Evolutionary conservation across 2,329 filamentous ascomycete species (phyloP), one percentile per base, ranked within the genome.

Genomic region (Cordyceps cateniannulata): DNA sequence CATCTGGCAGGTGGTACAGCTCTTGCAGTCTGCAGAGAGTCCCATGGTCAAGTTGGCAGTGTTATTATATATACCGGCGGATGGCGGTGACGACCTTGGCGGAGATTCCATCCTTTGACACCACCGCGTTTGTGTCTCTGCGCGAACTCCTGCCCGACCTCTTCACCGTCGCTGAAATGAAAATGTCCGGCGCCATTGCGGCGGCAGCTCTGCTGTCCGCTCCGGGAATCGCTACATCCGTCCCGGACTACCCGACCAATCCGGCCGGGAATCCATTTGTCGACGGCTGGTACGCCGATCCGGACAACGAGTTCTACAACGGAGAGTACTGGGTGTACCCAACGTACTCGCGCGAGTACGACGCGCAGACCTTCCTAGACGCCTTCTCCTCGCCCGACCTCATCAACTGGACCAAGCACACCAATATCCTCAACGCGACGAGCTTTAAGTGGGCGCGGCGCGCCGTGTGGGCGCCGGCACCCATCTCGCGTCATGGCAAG

Each of bases 211-310:
- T 62, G 16, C 44, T 55, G 22, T 49, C 55, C 18, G 32, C 55
- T 9, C 20, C 18, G n/a, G n/a, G 5, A 8, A 25, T 22, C 3
- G 16, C 38, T 14, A 18, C 22, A 1, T 27, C 60, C n/a, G 51
- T 61, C 3, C 72, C 69, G 12, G 68, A 76, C 64, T 76, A 72
- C 62, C 68, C 71, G 2, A 78, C 76, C 3, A 69, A 75, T 1
- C 74, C 76, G 61, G 70, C 76, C 1, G 76, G 76, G 18, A 82
- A 82, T 60, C 79, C 79, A 6, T 76, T 81, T 56, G 71, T 81
- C 25, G 70, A 75, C 1, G 77, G 78, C 55, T 79, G 77, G 77
- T 81, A 81, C 65, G 79, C 79, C 8, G 79, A 82, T 60, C 79
- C 79, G 0, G 79, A 81, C 66, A 76, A 71, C 27, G 77, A 74